Base-by-base conservation (phyloP, 23 red algal genomes). In the Gracilaria caudata region DNA sequence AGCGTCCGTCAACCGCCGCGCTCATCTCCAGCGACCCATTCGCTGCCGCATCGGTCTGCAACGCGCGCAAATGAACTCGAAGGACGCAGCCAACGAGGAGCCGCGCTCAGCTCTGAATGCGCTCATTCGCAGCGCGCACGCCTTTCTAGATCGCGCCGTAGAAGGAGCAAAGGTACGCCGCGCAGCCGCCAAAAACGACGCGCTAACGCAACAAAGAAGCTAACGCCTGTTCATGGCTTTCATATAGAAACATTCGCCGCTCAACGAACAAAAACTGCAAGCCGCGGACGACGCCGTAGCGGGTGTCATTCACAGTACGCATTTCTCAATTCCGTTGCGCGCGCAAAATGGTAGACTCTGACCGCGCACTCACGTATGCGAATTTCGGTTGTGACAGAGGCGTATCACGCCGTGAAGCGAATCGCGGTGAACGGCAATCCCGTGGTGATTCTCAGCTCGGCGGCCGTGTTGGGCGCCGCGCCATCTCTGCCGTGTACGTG, bases 301-400 rank as follows among this genome's bases (percentile, higher is more conserved):
- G 11, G 28, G 53, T 9, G 85, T 89, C 30, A 89, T 89, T 79
- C 85, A 89, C 74, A 89, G 85, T 89, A 79, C n/a, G 85, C 51
- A 2, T 78, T 24, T 66, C 21, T 79, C 33, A n/a, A 17, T 51
- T 56, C 51, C 16, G 0, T 51, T 24, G 12, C 21, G 21, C 26
- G 4, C 4, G 7, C 14, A 16, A 17, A 53, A 16, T 53, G 49
- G 2, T 16, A 53, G 13, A 8, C 36, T 36, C 30, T 70, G 20
- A 36, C 64, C 36, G 16, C 24, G 64, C 14, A 58, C 16, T 17
- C n/a, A n/a, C 17, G 54, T 58, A 16, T 16, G n/a, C n/a, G 16
- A n/a, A n/a, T 36, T 8, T 16, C 7, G 6, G 63, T 61, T 26
- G 5, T 40, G 7, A 40, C 46, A 89, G 85, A 57, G 53, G 85